Evolutionary conservation across 2,329 filamentous ascomycete species (phyloP), one percentile per base, ranked within the genome.

Genomic region (Pezicula rhizophila): DNA sequence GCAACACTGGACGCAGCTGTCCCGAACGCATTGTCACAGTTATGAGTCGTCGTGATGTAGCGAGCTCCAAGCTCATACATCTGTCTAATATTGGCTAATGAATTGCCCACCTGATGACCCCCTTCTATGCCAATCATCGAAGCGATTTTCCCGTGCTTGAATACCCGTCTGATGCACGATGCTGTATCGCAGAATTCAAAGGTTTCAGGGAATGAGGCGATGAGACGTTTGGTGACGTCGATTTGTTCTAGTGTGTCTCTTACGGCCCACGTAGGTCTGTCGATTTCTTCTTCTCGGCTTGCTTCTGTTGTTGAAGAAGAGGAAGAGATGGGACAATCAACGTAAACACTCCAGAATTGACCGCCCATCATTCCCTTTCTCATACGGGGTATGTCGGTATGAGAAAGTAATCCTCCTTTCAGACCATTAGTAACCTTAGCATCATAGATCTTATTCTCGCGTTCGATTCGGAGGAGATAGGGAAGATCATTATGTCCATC

Each of bases 41-140:
- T 83, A 68, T 84, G 83, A 8, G 80, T 85, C n/a, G 86, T 65
- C 0, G 82, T 86, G 11, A 79, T 76, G 54, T 86, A 86, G 33
- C 80, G 73, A 1, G 84, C 82, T 1, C 82, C 83, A 2, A 85
- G 71, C 2, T 70, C 64, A 59, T 83, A 72, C 61, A 82, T 84
- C 37, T 79, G 68, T 2, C 82, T 74, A 2, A 86, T 66, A 0
- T 72, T 78, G 7, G 73, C 68, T 25, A 79, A 64, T 1, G 78
- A 81, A 58, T 84, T 84, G 3, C 58, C 60, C 6, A 55, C 42
- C 11, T 52, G 50, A 45, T 87, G 83, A 2, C 85, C 68, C 3
- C 83, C 83, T 64, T 85, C 80, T 28, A 82, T 78, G 2, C 76
- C 78, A 3, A 82, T 67, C 2, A 79, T 74, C 1, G 76, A 79